Percentiles rank a stretch among this genome's conserved stretches.
phyloP scores from a whole-genome alignment of 106 monocot species.

The Alisma plantagoaquatica region DNA sequence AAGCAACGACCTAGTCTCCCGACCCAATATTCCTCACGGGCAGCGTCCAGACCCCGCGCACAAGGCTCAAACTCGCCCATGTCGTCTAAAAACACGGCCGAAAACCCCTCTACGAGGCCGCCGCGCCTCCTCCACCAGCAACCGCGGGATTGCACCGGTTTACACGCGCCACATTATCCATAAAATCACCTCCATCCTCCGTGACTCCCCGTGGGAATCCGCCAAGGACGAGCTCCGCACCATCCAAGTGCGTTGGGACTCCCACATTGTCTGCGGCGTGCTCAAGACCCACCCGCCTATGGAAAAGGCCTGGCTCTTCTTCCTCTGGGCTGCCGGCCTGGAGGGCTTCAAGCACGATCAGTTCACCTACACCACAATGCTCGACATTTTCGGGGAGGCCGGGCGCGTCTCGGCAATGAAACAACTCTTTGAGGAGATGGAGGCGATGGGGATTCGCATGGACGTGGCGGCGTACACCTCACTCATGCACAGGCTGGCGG shows the following conservation, averaged over 20 bases:
- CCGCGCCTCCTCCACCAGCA: too few species aligned
- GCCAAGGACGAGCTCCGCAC: constrained; percentile 24
- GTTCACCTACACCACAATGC: constrained; percentile 92
- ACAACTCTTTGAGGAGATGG: constrained; percentile 43
- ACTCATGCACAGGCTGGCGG: constrained; percentile 55
- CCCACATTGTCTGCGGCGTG: constrained; percentile 62
- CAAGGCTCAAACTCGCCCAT: too few species aligned
- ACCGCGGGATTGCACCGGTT: too few species aligned
- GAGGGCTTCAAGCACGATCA: constrained; percentile 67
- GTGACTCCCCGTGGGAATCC: constrained; percentile 41
- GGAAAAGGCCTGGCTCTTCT: constrained; percentile 85
- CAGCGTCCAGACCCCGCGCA: too few species aligned
- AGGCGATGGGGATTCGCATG: constrained; percentile 23
- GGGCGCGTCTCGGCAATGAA: constrained; percentile 55
- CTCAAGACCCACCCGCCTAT: constrained; percentile 87
- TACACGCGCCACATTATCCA: constrained; percentile 54
- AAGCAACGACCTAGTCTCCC: too few species aligned
- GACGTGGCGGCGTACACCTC: constrained; percentile 58
- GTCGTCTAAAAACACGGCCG: too few species aligned
- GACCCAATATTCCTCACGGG: too few species aligned
- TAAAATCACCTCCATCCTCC: constrained; percentile 41
- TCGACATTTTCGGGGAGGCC: constrained; percentile 87
- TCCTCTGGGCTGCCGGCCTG: constrained; percentile 47
- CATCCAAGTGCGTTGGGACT: constrained; percentile 54
- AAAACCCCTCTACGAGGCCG: too few species aligned